phyloP scores from a whole-genome alignment of 2,329 filamentous ascomycete species.

The Fusarium heterosporum region DNA sequence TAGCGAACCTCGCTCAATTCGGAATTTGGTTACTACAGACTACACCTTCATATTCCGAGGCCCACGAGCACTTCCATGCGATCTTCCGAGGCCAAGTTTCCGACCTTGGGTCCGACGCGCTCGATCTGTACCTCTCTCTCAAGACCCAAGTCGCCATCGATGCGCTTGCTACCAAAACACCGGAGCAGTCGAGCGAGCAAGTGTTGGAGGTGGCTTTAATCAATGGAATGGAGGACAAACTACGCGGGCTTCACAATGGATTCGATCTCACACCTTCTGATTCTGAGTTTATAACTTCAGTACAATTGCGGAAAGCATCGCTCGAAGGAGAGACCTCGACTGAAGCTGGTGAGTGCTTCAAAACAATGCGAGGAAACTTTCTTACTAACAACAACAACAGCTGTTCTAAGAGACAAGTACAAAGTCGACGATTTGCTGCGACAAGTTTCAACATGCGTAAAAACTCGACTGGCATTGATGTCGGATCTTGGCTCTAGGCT shows the following conservation, averaged over 20 bases:
- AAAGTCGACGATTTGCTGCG: slow-evolving; percentile 55
- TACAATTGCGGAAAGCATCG: slow-evolving; percentile 51
- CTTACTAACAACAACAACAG: slow-evolving; percentile 32
- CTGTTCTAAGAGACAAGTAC: slow-evolving; percentile 54
- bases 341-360: slow-evolving; percentile 45
- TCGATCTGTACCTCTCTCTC: slow-evolving; percentile 60
- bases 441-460: slow-evolving; percentile 51
- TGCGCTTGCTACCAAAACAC: slow-evolving; percentile 62
- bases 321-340: slow-evolving; percentile 48
- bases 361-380: neutral
- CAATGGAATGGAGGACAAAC: slow-evolving; percentile 64
- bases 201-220: slow-evolving; percentile 68
- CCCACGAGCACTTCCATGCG: slow-evolving; percentile 60
- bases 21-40: slow-evolving; percentile 56
- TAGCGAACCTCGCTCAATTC: slow-evolving; percentile 63
- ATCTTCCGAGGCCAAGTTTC: slow-evolving; percentile 60
- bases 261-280: slow-evolving; percentile 52
- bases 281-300: slow-evolving; percentile 50
- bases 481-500: slow-evolving; percentile 52
- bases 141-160: slow-evolving; percentile 66
- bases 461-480: slow-evolving; percentile 50
- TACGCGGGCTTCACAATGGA: slow-evolving; percentile 52
- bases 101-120: slow-evolving; percentile 56
- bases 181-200: slow-evolving; percentile 63
- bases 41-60: slow-evolving; percentile 55